Conservation (phyloP, 768 basidiomycete species). For the Pluteus cervinus region DNA sequence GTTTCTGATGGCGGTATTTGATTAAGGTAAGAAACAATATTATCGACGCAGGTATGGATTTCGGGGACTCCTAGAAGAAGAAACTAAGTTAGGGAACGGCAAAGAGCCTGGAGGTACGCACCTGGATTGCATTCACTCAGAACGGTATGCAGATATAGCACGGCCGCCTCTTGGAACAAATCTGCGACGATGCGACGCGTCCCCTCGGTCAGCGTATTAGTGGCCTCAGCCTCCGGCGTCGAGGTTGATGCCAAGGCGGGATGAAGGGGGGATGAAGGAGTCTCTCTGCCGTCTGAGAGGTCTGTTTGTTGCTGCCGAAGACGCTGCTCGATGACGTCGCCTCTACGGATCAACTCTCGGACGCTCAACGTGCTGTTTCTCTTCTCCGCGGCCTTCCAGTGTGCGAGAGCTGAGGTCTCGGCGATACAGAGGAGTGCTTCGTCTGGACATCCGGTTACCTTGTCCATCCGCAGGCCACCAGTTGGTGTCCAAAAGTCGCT, state of each 20-base stretch:
- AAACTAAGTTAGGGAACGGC: constrained; percentile 5
- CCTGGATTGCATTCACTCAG: constrained; percentile 66
- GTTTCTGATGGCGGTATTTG: constrained; percentile 50
- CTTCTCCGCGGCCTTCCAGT: constrained; percentile 67
- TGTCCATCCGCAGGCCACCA: constrained; percentile 58
- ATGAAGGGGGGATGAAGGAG: too few species aligned
- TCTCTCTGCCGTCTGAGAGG: constrained; percentile 24
- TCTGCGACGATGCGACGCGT: constrained; percentile 41
- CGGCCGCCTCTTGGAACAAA: constrained; percentile 60
- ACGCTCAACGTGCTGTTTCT: constrained; percentile 64
- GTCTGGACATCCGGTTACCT: constrained; percentile 72
- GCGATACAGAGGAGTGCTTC: constrained; percentile 72
- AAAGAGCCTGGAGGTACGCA: constrained; percentile 25
- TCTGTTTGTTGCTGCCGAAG: constrained; percentile 40
- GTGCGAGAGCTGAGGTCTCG: constrained; percentile 64
- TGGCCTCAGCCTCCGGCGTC: constrained; percentile 22
- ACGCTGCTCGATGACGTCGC: constrained; percentile 63
- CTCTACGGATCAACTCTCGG: constrained; percentile 70
- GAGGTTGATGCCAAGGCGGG: too few species aligned
- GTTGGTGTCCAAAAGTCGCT: constrained; percentile 41
- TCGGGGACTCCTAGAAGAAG: constrained; percentile 57
- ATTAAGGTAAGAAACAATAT: constrained; percentile 45
- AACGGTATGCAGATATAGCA: constrained; percentile 66
- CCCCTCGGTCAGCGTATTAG: constrained; percentile 32
- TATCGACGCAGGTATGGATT: constrained; percentile 52